Conservation (phyloP, 495 filamentous ascomycete species). For the Entonaema liquescens region DNA sequence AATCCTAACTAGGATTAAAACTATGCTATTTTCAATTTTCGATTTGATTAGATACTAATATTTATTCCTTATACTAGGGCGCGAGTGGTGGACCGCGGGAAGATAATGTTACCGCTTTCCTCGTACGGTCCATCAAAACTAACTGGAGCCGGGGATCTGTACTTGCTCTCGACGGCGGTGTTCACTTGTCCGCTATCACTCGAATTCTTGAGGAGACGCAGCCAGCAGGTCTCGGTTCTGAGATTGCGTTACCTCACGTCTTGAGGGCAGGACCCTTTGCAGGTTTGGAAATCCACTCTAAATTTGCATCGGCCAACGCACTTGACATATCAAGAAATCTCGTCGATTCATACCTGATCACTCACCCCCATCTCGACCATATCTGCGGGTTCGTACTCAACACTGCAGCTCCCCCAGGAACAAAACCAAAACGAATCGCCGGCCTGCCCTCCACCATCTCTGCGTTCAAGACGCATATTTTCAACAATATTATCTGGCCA, state of each 20-base stretch:
- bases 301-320: conserved; percentile 76
- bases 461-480: conserved; percentile 91
- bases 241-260: conserved; percentile 44
- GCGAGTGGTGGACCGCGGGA: conserved; percentile 90
- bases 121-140: conserved; percentile 81
- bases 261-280: conserved; percentile 70
- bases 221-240: conserved; percentile 55
- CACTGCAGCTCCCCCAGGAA: conserved; percentile 80
- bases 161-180: conserved; percentile 90
- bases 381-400: conserved; percentile 91
- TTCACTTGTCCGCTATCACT: conserved; percentile 84
- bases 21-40: background rate
- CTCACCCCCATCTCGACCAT: conserved; percentile 94
- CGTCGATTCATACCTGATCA: conserved; percentile 88
- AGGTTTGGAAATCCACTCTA: conserved; percentile 71
- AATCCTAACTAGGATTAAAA: background rate
- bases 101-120: conserved; percentile 85
- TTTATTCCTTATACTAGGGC: conserved; percentile 65
- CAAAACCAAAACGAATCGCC: conserved; percentile 80
- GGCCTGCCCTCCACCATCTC: conserved; percentile 85
- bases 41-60: conserved; percentile 38
- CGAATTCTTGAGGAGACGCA: conserved; percentile 67
- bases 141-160: conserved; percentile 82
- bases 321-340: conserved; percentile 77
- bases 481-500: conserved; percentile 98